A percentile compares a stretch with the other conserved stretches of the same genome.
Evolutionary conservation across 139 green algal genomes (phyloP).

Genomic region (Tetratostichococcus sp.): DNA sequence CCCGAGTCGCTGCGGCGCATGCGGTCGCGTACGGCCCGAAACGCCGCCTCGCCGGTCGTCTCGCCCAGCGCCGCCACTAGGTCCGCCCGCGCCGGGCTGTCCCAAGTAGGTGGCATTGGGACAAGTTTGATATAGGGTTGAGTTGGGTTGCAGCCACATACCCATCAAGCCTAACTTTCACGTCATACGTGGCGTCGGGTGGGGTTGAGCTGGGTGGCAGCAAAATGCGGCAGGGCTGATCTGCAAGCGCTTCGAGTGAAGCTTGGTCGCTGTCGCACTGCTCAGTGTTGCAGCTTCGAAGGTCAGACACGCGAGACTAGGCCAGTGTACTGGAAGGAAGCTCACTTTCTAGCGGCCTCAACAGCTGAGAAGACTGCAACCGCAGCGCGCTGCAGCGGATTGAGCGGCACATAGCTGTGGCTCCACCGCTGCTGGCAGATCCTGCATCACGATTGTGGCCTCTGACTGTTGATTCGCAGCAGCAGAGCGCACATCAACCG

Average conservation of each 20-base stretch:
- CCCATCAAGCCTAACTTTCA: too few relatives aligned
- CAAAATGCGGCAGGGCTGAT: too few relatives aligned
- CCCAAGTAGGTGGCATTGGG: too few relatives aligned
- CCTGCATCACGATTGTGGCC: neutral
- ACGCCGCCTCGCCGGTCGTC: conserved; percentile 51
- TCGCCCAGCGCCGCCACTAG: conserved; percentile 81
- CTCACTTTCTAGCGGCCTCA: conserved; percentile 13
- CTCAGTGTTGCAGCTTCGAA: too few relatives aligned
- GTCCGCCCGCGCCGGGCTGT: conserved; percentile 47
- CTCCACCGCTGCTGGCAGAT: neutral
- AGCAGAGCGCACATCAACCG: too few relatives aligned
- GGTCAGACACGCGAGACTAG: too few relatives aligned
- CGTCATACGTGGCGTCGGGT: neutral
- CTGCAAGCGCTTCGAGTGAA: too few relatives aligned
- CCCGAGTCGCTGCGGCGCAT: conserved; percentile 66
- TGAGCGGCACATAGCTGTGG: conserved; percentile 10
- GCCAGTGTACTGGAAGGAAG: too few relatives aligned
- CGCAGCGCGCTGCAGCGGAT: conserved; percentile 15
- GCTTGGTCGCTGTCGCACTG: too few relatives aligned
- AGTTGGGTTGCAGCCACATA: too few relatives aligned
- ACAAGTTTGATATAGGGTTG: too few relatives aligned
- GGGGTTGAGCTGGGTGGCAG: neutral
- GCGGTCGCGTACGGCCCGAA: conserved; percentile 54
- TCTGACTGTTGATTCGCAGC: too few relatives aligned
- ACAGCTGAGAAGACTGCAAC: conserved; percentile 21